phyloP scores from a whole-genome alignment of 2,329 filamentous ascomycete species.

The Sporothrix brunneoviolacea region DNA sequence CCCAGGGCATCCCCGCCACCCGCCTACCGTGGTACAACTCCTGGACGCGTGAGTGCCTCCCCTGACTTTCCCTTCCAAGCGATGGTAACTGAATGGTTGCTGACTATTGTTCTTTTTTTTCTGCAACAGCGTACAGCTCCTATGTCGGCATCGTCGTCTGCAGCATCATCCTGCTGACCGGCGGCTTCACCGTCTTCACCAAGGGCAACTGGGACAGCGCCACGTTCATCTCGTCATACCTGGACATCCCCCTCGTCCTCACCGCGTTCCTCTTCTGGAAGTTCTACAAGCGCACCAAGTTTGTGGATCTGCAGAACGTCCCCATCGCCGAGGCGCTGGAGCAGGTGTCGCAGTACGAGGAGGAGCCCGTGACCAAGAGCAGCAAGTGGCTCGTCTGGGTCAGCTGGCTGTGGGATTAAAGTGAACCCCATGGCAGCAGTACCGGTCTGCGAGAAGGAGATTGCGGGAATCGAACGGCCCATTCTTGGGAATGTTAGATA shows the following conservation, averaged over 20 bases:
- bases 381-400: background rate
- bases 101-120: constrained; percentile 21
- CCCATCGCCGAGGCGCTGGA: constrained; percentile 46
- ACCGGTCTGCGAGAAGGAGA: no score
- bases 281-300: constrained; percentile 11
- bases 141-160: constrained; percentile 24
- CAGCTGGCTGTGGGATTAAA: constrained; percentile 12
- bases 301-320: constrained; percentile 26
- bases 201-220: constrained; percentile 45
- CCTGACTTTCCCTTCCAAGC: background rate
- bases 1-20: constrained; percentile 43
- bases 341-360: constrained; percentile 32
- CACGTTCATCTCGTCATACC: constrained; percentile 58
- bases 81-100: no score
- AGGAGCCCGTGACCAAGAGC: background rate
- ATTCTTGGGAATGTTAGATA: no score
- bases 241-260: constrained; percentile 48
- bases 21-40: constrained; percentile 56
- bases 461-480: no score
- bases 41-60: constrained; percentile 47
- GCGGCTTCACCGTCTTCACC: constrained; percentile 64
- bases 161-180: constrained; percentile 56
- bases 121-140: constrained; percentile 35
- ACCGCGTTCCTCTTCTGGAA: constrained; percentile 14
- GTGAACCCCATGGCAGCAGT: no score